Evolutionary conservation across 2,329 filamentous ascomycete species (phyloP), one percentile per base, ranked within the genome.

Genomic region (Parascedosporium putredinis): DNA sequence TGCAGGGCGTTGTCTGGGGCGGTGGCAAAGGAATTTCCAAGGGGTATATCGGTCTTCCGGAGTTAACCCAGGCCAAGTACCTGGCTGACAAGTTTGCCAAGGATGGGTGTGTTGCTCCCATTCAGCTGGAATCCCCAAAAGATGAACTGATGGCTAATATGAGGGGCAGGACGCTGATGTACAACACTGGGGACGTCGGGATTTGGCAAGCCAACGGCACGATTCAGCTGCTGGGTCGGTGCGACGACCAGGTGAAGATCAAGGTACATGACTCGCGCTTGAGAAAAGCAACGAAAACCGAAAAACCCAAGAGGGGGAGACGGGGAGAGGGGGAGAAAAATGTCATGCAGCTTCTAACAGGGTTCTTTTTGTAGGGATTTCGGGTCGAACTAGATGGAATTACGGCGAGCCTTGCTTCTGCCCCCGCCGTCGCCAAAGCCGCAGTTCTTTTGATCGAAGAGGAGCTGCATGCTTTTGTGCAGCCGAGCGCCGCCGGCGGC

Each of bases 171-270:
- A 65, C 63, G 2, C 65, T 64, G 55, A 79, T 81, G 72, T 81
- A 78, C 62, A 76, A 78, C 56, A 81, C 78, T 2, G 78, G 78
- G 5, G 78, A 82, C 55, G 66, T 81, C 20, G 76, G 73, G 16
- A 66, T 67, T 10, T 81, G 77, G 76, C 66, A 67, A 33, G 58
- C 65, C 2, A 71, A 78, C 55, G 77, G 78, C 9, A 69, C 67
- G 23, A 64, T 82, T 33, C 68, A 77, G 40, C 76, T 74, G 20
- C 68, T 78, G 29, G 77, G 78, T 3, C 71, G 78, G 31, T 67
- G 67, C n/a, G 78, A 82, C 55, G 77, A 81, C 52, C 78, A 81
- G 57, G 73, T 81, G 52, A 81, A 81, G 61, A 70, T 81, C 57
- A 78, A 79, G 62, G 70, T 71, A 59, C 46, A 55, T 25, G 9